Evolutionary conservation across 148 eudicot genomes (phyloP).

Genomic region (Pharnaceum exiguum): DNA sequence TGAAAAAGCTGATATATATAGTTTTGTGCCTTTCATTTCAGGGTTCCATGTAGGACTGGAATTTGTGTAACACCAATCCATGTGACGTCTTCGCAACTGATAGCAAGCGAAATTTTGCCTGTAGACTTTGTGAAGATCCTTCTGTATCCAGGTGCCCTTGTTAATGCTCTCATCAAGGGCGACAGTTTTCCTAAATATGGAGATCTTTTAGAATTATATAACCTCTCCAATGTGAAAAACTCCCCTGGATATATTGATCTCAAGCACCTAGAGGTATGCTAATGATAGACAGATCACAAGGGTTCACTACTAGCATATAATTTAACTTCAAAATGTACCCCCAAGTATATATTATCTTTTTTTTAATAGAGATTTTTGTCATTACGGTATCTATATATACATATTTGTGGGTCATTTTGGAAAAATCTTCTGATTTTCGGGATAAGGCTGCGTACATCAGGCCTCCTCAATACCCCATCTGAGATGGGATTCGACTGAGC

Average conservation of each 20-base stretch:
- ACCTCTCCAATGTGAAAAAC: conserved; percentile 17
- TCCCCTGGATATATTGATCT: conserved; percentile 26
- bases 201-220: conserved; percentile 28
- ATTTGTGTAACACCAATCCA: conserved; percentile 49
- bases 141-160: conserved; percentile 49
- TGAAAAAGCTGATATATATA: no score
- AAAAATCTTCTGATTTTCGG: no score
- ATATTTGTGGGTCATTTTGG: no score
- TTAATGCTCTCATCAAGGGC: conserved; percentile 29
- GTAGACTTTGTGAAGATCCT: conserved; percentile 29
- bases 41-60: conserved; percentile 57
- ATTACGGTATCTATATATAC: no score
- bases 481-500: no score
- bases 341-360: neutral
- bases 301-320: neutral
- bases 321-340: neutral
- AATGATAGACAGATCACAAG: no score
- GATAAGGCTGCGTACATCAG: no score
- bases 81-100: conserved; percentile 41
- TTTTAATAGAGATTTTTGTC: no score
- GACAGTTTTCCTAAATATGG: conserved; percentile 32
- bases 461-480: no score
- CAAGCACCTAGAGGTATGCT: conserved; percentile 56
- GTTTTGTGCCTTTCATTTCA: no score
- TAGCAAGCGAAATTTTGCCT: conserved; percentile 46